Base-by-base conservation (phyloP, 2,329 filamentous ascomycete genomes). In the Onygenales sp. region DNA sequence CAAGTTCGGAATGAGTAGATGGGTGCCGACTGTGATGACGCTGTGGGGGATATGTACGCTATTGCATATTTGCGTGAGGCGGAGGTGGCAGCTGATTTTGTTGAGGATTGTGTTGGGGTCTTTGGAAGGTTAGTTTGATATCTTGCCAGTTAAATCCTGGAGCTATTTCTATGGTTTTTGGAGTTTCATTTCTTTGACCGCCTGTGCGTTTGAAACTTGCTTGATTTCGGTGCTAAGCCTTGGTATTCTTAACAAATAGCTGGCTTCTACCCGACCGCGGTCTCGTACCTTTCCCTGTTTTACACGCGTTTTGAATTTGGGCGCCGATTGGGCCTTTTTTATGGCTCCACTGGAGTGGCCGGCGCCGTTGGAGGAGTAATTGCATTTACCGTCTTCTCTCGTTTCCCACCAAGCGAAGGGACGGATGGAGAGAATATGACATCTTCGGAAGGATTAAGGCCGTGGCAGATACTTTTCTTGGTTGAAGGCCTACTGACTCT, bases 221-320 rank as follows among this genome's bases (percentile, higher is more conserved):
- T 49, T 3, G 32, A 32, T 32, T 32, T 36, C 45, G 27, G 33
- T 17, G n/a, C 32, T 27, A 13, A 8, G 17, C 21, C 42, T 58
- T 54, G 21, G 42, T 56, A 42, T 13, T 59, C 54, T 55, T 63
- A 64, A 69, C 39, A n/a, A 32, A 5, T 36, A 59, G 76, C 78
- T 48, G 80, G 79, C 2, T 82, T 83, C 60, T 83, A 82, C 57
- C 78, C 80, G 3, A 78, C 78, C 0, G 76, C 77, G 2, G 77
- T 82, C 13, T 74, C 74, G n/a, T 83, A 82, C 57, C 70, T 83
- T 32, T 78, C 77, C 14, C 67, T 79, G 50, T 82, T 81, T 62
- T 82, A 82, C 59, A 78, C 77, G 4, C 74, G 77, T 44, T 81
- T 74, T 63, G 79, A 82, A 57, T 80, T 82, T 54, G 79, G 73